A percentile compares a stretch with the other conserved stretches of the same genome.
phyloP scores from a whole-genome alignment of 768 basidiomycete genomes.

The Candolleomyces aberdarensis region DNA sequence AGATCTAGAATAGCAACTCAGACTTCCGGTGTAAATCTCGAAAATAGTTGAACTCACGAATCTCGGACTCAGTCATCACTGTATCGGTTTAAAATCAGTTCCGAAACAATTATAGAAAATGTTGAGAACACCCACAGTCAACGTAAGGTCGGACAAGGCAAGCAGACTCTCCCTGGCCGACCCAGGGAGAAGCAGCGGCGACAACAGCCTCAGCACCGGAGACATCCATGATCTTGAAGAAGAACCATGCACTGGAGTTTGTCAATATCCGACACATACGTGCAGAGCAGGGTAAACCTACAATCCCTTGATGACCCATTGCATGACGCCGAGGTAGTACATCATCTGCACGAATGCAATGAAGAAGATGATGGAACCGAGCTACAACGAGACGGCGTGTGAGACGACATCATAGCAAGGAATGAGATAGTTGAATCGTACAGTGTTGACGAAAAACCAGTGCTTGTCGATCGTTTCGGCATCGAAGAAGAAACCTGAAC shows the following conservation, averaged over 20 bases:
- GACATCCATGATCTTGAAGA: slow-evolving; percentile 87
- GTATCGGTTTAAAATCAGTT: background rate
- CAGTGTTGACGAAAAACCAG: slow-evolving; percentile 86
- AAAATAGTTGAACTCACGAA: slow-evolving; percentile 42
- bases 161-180: slow-evolving; percentile 86
- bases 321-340: slow-evolving; percentile 90
- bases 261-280: background rate
- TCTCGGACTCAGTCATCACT: slow-evolving; percentile 81
- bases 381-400: slow-evolving; percentile 31
- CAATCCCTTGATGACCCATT: slow-evolving; percentile 90
- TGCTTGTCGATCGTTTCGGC: slow-evolving; percentile 57
- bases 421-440: slow-evolving; percentile 25
- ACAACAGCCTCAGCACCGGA: slow-evolving; percentile 96
- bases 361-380: slow-evolving; percentile 88
- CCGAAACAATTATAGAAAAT: background rate
- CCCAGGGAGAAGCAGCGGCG: slow-evolving; percentile 90
- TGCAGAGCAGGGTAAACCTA: slow-evolving; percentile 28
- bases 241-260: slow-evolving; percentile 74
- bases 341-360: slow-evolving; percentile 90
- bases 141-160: slow-evolving; percentile 84
- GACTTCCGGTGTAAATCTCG: background rate
- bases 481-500: slow-evolving; percentile 84
- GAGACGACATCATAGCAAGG: slow-evolving; percentile 1
- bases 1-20: slow-evolving; percentile 39
- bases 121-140: slow-evolving; percentile 39